Conservation (phyloP, 2,329 filamentous ascomycete species). For the Clonostachys solani region DNA sequence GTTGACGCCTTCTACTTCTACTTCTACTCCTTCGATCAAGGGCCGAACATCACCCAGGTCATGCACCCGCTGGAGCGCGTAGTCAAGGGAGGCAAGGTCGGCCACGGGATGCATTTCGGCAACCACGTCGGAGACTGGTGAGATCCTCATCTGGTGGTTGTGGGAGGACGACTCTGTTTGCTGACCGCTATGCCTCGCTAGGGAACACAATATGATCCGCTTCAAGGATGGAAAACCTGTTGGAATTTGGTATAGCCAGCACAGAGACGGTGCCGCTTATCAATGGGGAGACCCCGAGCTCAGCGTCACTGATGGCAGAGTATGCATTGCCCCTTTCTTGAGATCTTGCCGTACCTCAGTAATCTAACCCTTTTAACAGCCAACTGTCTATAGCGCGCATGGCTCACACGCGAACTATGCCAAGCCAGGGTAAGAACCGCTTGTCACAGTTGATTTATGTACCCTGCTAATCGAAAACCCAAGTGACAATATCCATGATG, state of each 20-base stretch:
- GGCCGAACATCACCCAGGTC: constrained; percentile 22
- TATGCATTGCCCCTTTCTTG: no score
- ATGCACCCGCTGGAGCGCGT: constrained; percentile 17
- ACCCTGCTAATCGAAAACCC: background rate
- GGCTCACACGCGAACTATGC: no score
- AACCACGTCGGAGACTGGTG: constrained; percentile 14
- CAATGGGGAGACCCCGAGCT: no score
- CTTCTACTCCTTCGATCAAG: constrained; percentile 25
- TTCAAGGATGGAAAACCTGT: constrained; percentile 11
- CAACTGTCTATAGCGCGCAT: no score
- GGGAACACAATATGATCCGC: constrained; percentile 5
- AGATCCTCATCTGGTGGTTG: no score
- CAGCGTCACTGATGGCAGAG: no score
- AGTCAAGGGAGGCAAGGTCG: constrained; percentile 3
- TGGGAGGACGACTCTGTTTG: no score
- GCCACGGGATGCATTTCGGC: constrained; percentile 17
- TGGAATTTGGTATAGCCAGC: constrained; percentile 20
- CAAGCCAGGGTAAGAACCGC: no score
- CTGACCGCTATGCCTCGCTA: constrained; percentile 5
- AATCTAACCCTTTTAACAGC: no score
- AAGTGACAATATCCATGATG: no score
- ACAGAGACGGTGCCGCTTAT: constrained; percentile 13
- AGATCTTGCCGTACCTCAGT: no score
- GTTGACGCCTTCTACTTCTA: constrained; percentile 26
- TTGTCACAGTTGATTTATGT: no score